Base-by-base conservation (phyloP, 2,329 filamentous ascomycete genomes). In the Talaromyces sp. region DNA sequence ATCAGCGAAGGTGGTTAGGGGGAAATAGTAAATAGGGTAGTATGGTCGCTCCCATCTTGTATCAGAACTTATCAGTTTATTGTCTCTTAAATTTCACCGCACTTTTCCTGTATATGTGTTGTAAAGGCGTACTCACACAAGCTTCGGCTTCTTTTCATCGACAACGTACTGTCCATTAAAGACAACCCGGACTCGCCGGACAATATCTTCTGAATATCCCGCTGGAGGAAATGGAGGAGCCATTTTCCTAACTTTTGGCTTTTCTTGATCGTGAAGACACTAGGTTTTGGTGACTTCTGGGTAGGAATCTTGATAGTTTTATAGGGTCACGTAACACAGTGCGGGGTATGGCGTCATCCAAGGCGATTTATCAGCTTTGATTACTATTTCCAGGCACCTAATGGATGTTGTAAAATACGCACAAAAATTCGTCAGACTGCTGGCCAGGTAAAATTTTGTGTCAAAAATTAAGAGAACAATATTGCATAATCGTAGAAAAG, bases 131-230 rank as follows among this genome's bases (percentile, higher is more conserved):
- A 50, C 56, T 49, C 46, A 62, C 60, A 62, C 60, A 10, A 62
- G 56, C n/a, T 62, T 62, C 7, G 60, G 55, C 9, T 46, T 38
- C 3, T 61, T 50, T 13, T 35, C 55, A n/a, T 63, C 61, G 31
- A 61, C 55, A 10, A 63, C 51, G 41, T 61, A 52, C 43, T 63
- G 38, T 14, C 61, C 55, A 14, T 61, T 61, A 38, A 61, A 63
- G 26, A 61, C 19, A 29, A 50, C 55, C 9, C 61, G 61, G n/a
- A 63, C 61, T 55, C 61, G 49, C 26, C 58, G 58, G 50, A 51
- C 43, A 13, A 63, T 58, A 17, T 63, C 61, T 58, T 63, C 61
- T 24, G 61, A 63, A 32, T 63, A 58, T 32, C 61, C 61, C 13
- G 61, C 58, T 8, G 50, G 51, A 31, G 61, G 61, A 17, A 61